Evolutionary conservation across 768 basidiomycete genomes (phyloP), one percentile per base, ranked within the genome.

Genomic region (Hebeloma cylindrosporum): DNA sequence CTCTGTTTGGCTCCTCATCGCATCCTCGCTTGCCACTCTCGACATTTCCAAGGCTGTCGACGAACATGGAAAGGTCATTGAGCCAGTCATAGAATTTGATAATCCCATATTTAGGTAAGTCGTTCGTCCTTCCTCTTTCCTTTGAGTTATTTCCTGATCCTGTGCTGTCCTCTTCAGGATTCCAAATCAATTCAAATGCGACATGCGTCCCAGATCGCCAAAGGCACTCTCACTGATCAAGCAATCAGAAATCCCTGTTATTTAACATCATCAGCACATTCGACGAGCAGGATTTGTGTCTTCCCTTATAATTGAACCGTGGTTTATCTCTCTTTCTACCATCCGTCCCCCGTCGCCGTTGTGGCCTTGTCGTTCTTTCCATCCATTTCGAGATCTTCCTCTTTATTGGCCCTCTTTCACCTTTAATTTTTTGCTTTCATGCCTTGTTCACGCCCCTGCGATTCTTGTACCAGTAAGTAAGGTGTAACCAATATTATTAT

Each of bases 31-130:
- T 9, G 44, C 50, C 6, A 51, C 50, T 10, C 40, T 53, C 11
- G 47, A 53, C 25, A 45, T 61, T 7, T 52, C 51, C 20, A 58
- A 59, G 32, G 57, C 61, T n/a, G 50, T 58, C 3, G 58, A 62
- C 45, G 57, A 60, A 20, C 47, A 57, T 43, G 61, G 63, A 18
- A 50, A 57, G 7, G 28, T 47, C 2, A 43, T 62, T 11, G 60
- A 59, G 34, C 63, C 63, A 6, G 51, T 48, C 17, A 48, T 54
- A 31, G 47, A 60, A 9, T 64, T 48, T 28, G 53, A 60, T 16
- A 62, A 62, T 14, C 52, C 61, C 8, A 54, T 64, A 29, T 59
- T 62, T 39, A 53, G 58, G 61, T 64, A 20, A 26, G 53, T 48
- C 17, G 32, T 32, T 14, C 30, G 41, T 39, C 33, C 31, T 3